These are phyloP conservation scores for Agaricus blazei DNA, from an alignment of 768 basidiomycete species.

Conservation along the genomic window DNA sequence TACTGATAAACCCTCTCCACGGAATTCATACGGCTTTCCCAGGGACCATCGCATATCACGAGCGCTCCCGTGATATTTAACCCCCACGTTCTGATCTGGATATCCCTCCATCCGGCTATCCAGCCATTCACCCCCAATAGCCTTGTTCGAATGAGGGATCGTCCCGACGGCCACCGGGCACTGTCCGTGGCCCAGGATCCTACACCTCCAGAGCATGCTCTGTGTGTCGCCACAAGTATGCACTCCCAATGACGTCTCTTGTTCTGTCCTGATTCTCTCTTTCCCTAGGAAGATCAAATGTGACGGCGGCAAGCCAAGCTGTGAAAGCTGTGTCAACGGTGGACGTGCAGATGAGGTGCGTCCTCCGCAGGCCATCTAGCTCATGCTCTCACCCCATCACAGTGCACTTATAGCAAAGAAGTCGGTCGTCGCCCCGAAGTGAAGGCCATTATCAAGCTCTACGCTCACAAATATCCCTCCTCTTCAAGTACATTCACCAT, in stretches of 20 bases:
- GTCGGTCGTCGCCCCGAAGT: slow-evolving; percentile 34
- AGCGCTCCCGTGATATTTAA: background rate
- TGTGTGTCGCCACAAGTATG: slow-evolving; percentile 35
- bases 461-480: slow-evolving; percentile 33
- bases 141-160: slow-evolving; percentile 2
- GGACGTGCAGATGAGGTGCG: slow-evolving; percentile 36
- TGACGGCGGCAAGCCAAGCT: slow-evolving; percentile 39
- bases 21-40: slow-evolving; percentile 8
- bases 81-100: background rate
- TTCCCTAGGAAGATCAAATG: slow-evolving; percentile 39
- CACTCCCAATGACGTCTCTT: background rate
- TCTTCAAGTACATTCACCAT: slow-evolving; percentile 33
- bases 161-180: slow-evolving; percentile 1
- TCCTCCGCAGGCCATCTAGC: background rate
- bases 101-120: background rate
- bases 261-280: background rate
- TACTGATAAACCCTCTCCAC: background rate
- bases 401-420: slow-evolving; percentile 43
- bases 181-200: slow-evolving; percentile 28
- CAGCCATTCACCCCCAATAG: background rate
- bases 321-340: slow-evolving; percentile 31
- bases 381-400: background rate
- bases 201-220: slow-evolving; percentile 34
- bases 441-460: slow-evolving; percentile 43
- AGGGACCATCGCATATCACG: background rate